phyloP scores from a whole-genome alignment of 2,329 filamentous ascomycete genomes.

The Diaporthe citri region DNA sequence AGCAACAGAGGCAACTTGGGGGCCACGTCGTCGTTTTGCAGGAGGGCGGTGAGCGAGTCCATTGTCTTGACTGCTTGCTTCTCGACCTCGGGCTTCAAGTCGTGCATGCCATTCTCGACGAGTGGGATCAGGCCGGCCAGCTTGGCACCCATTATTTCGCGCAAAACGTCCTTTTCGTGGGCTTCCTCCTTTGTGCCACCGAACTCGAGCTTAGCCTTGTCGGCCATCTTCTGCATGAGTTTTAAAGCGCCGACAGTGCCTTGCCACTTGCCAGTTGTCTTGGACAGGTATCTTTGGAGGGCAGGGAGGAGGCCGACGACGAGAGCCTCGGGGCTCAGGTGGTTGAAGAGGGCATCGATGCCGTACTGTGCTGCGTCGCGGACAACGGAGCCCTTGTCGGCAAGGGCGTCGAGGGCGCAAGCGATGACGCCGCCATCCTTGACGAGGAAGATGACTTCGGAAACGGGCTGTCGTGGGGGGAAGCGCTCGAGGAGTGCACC shows the following conservation, averaged over 20 bases:
- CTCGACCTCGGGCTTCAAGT: constrained; percentile 84
- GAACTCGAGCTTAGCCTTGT: constrained; percentile 89
- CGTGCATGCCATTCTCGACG: constrained; percentile 94
- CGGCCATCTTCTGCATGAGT: constrained; percentile 91
- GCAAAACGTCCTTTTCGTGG: constrained; percentile 86
- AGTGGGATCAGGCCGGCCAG: constrained; percentile 90
- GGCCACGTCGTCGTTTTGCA: constrained; percentile 97
- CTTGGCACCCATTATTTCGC: constrained; percentile 90
- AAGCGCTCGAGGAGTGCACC: constrained; percentile 95
- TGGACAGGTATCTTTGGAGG: constrained; percentile 80
- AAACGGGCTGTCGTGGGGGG: constrained; percentile 79
- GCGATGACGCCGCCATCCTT: constrained; percentile 81
- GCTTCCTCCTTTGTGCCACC: constrained; percentile 86
- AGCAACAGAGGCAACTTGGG: constrained; percentile 92
- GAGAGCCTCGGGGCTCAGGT: constrained; percentile 84
- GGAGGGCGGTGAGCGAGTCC: constrained; percentile 87
- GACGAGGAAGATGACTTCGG: constrained; percentile 85
- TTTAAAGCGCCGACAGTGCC: constrained; percentile 89
- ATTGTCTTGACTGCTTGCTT: constrained; percentile 95
- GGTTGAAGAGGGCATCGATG: constrained; percentile 86
- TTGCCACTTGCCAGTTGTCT: constrained; percentile 95
- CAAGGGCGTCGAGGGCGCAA: constrained; percentile 83
- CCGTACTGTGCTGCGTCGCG: constrained; percentile 95
- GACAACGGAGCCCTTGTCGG: constrained; percentile 91
- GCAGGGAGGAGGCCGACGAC: constrained; percentile 85